phyloP scores from a whole-genome alignment of 108 stramenopile species.

The Skeletonema potamos region DNA sequence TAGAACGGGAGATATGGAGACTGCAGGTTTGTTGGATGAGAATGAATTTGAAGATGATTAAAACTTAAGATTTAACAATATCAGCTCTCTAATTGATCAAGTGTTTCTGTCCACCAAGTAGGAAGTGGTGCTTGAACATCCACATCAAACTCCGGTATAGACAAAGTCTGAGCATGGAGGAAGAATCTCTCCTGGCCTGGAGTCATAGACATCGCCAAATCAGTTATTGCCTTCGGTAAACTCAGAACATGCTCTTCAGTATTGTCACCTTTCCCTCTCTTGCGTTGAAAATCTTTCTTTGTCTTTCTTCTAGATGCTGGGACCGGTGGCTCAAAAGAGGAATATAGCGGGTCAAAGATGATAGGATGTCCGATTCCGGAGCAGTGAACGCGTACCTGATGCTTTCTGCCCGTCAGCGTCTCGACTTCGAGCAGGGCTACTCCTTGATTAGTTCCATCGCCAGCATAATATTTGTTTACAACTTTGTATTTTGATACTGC shows the following conservation, averaged over 20 bases:
- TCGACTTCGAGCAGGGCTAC: slow-evolving; percentile 54
- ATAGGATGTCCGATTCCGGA: slow-evolving; percentile 4
- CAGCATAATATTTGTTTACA: slow-evolving; percentile 1
- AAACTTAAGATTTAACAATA: neutral
- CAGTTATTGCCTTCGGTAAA: neutral
- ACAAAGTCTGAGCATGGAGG: slow-evolving; percentile 57
- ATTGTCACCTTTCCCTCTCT: slow-evolving; percentile 10
- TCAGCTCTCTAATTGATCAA: slow-evolving; percentile 17
- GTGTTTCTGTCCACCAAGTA: slow-evolving; percentile 51
- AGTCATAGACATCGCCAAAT: neutral
- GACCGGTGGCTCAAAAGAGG: neutral
- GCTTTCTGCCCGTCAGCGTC: slow-evolving; percentile 74
- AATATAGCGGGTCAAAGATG: neutral
- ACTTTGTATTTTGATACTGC: slow-evolving; percentile 54
- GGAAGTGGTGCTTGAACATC: slow-evolving; percentile 55
- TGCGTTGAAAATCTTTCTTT: neutral
- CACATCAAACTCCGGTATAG: slow-evolving; percentile 51
- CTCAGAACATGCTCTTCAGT: neutral
- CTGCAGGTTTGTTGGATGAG: slow-evolving; percentile 42
- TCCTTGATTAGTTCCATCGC: neutral
- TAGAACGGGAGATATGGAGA: slow-evolving; percentile 34
- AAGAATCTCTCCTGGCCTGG: slow-evolving; percentile 46
- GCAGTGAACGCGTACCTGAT: slow-evolving; percentile 78
- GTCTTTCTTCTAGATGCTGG: neutral
- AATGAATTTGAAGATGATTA: slow-evolving; percentile 33